phyloP scores from a whole-genome alignment of 176 grass and related monocot genomes.

The Oryza rufipogon region DNA sequence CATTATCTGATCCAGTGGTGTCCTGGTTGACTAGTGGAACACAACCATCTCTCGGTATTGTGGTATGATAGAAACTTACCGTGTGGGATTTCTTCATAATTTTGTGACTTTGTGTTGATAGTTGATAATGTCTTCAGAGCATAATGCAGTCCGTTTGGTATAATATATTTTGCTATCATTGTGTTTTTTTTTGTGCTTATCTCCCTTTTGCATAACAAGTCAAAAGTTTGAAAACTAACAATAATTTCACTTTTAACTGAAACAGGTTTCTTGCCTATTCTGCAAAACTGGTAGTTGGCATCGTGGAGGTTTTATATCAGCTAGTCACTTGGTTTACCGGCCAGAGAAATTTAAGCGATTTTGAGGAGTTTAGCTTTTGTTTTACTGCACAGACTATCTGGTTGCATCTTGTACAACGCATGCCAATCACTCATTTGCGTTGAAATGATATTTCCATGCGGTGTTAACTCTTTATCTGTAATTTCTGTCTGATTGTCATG shows the following conservation, averaged over 20 bases:
- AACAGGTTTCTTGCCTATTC: background rate
- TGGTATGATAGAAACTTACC: too few relatives aligned
- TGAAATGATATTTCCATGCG: constrained; percentile 24
- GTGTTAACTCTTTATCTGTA: background rate
- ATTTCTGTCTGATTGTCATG: background rate
- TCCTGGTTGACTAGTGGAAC: background rate
- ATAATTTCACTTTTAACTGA: background rate
- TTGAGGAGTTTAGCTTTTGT: constrained; percentile 30
- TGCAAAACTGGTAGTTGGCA: background rate
- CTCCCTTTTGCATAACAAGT: background rate
- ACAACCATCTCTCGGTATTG: too few relatives aligned
- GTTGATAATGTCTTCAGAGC: background rate
- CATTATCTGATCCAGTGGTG: background rate
- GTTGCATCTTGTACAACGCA: background rate
- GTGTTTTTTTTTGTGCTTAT: background rate
- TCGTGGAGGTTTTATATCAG: background rate
- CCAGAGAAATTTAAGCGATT: background rate
- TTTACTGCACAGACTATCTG: constrained; percentile 33
- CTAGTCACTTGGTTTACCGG: background rate
- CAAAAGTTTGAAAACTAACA: background rate
- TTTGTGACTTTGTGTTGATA: background rate
- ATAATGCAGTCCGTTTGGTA: background rate
- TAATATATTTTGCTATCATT: background rate
- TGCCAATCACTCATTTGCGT: background rate
- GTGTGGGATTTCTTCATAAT: too few relatives aligned